phyloP scores from a whole-genome alignment of 345 rosid species.

The Adansonia digitata region DNA sequence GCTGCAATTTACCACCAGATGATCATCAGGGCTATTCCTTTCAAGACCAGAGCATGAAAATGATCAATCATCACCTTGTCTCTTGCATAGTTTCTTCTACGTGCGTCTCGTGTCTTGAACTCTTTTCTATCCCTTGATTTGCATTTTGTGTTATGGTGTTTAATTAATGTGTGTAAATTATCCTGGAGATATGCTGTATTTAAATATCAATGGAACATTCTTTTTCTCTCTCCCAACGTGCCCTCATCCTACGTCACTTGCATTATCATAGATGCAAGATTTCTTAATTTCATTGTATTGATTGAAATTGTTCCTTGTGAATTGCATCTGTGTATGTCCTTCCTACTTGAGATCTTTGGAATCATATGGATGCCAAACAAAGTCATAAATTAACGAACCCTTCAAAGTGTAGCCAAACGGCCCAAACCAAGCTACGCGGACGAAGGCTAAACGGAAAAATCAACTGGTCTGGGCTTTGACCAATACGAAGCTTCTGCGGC shows the following conservation, averaged over 20 bases:
- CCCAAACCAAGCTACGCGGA: no score
- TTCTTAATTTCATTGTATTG: not conserved
- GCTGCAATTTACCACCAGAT: slow-evolving; percentile 71
- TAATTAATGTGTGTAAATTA: slow-evolving; percentile 22
- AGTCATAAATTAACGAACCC: no score
- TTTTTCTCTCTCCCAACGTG: not conserved
- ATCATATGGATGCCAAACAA: no score
- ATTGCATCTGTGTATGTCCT: no score
- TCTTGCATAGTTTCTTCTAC: slow-evolving; percentile 2
- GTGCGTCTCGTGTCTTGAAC: not conserved
- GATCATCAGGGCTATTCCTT: slow-evolving; percentile 67
- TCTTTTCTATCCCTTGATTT: not conserved
- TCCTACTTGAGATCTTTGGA: no score
- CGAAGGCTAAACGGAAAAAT: no score
- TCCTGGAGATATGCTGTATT: slow-evolving; percentile 7
- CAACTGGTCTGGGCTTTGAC: not conserved
- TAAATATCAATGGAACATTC: slow-evolving; percentile 18
- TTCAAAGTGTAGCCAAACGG: no score
- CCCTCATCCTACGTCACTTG: not conserved
- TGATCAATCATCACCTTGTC: not conserved
- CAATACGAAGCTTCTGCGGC: not conserved
- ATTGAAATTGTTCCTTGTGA: no score
- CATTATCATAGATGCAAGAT: not conserved
- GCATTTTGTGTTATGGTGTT: not conserved
- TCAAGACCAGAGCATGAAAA: slow-evolving; percentile 45